Conservation (phyloP, 192 early-diverging fungal genomes). For the Funneliformis geosporum region DNA sequence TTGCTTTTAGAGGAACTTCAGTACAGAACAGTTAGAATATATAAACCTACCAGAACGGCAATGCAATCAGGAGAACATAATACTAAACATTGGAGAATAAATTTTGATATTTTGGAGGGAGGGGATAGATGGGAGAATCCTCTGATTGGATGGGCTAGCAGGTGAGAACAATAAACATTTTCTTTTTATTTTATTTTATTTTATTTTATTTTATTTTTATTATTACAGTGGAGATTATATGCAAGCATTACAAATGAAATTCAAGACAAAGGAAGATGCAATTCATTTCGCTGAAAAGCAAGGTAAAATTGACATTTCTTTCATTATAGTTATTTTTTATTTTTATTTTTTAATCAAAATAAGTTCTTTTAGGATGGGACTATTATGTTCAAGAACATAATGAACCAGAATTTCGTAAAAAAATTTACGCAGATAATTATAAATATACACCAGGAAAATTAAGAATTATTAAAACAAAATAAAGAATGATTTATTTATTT, state of each 20-base stretch:
- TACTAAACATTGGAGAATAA: conserved; percentile 82
- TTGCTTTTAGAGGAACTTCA: conserved; percentile 51
- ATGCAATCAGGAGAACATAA: conserved; percentile 83
- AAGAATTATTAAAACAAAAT: conserved; percentile 84
- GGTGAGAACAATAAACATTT: conserved; percentile 45
- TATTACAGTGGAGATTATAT: conserved; percentile 73
- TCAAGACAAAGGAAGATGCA: conserved; percentile 83
- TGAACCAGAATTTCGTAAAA: conserved; percentile 71
- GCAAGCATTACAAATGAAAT: conserved; percentile 82
- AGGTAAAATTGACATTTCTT: conserved; percentile 42
- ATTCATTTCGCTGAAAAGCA: conserved; percentile 94
- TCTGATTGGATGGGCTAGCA: conserved; percentile 91
- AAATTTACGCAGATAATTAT: conserved; percentile 93
- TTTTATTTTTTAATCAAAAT: not conserved
- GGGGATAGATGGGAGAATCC: conserved; percentile 90
- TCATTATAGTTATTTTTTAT: not conserved
- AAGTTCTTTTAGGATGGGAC: conserved; percentile 79
- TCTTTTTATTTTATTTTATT: not conserved
- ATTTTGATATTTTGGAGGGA: conserved; percentile 81
- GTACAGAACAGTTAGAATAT: conserved; percentile 84
- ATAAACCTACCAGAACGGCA: conserved; percentile 75
- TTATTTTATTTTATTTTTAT: not conserved
- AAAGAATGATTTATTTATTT: conserved; percentile 29
- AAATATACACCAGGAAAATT: conserved; percentile 79
- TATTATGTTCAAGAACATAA: conserved; percentile 94